Percentiles rank a stretch among this genome's conserved stretches.
These are phyloP conservation scores for Wallacemonas sp. DNA, from an alignment of 208 protist species.

Conservation along the genomic window DNA sequence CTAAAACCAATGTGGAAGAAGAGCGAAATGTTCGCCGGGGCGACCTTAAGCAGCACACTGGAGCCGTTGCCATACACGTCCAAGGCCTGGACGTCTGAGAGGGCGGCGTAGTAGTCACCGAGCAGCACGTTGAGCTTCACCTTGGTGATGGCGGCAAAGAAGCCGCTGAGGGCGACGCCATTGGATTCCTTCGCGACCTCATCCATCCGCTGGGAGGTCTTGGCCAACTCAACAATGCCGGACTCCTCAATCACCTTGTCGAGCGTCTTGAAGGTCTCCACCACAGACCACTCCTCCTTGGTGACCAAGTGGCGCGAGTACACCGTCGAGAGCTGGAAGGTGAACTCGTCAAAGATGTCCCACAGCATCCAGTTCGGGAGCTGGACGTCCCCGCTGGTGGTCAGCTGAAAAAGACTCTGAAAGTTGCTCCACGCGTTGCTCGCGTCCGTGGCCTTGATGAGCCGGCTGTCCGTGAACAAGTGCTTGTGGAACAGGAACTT, in stretches of 20 bases:
- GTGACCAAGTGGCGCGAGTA: constrained; percentile 82
- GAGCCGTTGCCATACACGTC: constrained; percentile 75
- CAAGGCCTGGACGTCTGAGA: constrained; percentile 66
- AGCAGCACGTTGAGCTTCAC: constrained; percentile 83
- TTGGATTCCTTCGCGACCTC: constrained; percentile 44
- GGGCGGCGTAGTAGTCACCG: constrained; percentile 83
- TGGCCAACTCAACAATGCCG: constrained; percentile 46
- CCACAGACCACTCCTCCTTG: constrained; percentile 66
- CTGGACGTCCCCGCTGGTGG: constrained; percentile 50
- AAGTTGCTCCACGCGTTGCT: constrained; percentile 79
- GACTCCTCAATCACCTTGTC: constrained; percentile 65
- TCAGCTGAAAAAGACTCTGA: constrained; percentile 50
- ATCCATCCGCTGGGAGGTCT: constrained; percentile 27
- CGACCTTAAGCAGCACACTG: constrained; percentile 60
- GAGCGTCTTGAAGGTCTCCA: constrained; percentile 58
- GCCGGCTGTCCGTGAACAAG: constrained; percentile 74
- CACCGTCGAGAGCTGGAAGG: constrained; percentile 89
- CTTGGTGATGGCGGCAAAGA: constrained; percentile 82
- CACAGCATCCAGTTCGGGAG: constrained; percentile 87
- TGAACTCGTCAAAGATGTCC: constrained; percentile 92
- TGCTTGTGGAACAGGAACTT: constrained; percentile 87
- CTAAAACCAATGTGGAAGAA: constrained; percentile 90
- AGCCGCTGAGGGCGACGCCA: constrained; percentile 63
- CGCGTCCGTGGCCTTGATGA: constrained; percentile 54
- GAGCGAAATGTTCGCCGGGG: constrained; percentile 77